Evolutionary conservation across 331 rosid genomes (phyloP).

Genomic region (Quercus phellos): DNA sequence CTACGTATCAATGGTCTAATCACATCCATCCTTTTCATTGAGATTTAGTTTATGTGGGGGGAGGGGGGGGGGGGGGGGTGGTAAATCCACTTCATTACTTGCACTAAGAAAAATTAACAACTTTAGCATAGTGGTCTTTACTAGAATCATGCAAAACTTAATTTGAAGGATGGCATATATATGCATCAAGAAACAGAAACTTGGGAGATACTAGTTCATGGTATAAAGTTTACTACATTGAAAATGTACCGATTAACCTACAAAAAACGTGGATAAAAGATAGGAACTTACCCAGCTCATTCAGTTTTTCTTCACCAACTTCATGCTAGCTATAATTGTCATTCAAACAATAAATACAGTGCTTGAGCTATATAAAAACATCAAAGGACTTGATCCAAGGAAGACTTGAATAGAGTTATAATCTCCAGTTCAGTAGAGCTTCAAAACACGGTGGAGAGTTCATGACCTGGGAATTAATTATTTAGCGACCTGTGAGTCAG

Average conservation of each 20-base stretch:
- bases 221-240: neutral
- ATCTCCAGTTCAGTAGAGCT: slow-evolving; percentile 11
- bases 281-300: slow-evolving; percentile 28
- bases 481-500: slow-evolving; percentile 17
- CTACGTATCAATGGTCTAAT: neutral
- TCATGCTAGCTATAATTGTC: slow-evolving; percentile 18
- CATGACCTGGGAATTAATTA: slow-evolving; percentile 16
- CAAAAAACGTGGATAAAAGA: neutral
- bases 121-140: no score
- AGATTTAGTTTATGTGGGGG: no score
- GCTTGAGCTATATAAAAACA: slow-evolving; percentile 5
- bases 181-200: neutral
- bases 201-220: neutral
- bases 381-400: slow-evolving; percentile 21
- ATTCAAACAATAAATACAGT: slow-evolving; percentile 33
- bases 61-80: no score
- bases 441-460: slow-evolving; percentile 22
- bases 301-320: slow-evolving; percentile 23
- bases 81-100: no score
- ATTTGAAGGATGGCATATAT: neutral
- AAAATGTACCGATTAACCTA: neutral
- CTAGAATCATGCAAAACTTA: no score
- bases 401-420: neutral
- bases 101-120: no score
- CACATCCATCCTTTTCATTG: no score